Evolutionary conservation across 2,329 filamentous ascomycete species (phyloP).

Genomic region (Fusarium transvaalense): DNA sequence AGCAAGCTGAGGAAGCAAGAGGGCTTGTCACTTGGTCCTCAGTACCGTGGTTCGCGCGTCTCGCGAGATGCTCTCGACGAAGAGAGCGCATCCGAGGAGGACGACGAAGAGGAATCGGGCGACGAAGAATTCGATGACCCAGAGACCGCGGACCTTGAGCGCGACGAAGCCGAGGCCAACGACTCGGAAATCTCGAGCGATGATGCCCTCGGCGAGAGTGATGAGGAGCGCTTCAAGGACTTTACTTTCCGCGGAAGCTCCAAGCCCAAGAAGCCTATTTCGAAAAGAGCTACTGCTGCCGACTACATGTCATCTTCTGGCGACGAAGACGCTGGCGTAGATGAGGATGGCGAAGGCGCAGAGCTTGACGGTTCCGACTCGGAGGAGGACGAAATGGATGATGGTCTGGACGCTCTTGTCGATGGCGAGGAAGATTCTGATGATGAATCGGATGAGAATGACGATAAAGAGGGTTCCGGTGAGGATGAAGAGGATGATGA

Average conservation of each 20-base stretch:
- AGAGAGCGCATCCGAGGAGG: conserved; percentile 64
- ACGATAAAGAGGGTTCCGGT: conserved; percentile 54
- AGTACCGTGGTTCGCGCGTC: conserved; percentile 83
- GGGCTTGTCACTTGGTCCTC: conserved; percentile 75
- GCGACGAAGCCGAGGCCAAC: conserved; percentile 62
- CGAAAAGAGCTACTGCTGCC: conserved; percentile 63
- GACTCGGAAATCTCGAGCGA: conserved; percentile 75
- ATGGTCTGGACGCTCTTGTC: conserved; percentile 53
- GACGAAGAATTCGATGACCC: conserved; percentile 69
- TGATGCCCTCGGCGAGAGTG: conserved; percentile 82
- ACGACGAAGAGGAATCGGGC: conserved; percentile 60
- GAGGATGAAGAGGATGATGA: conserved; percentile 55
- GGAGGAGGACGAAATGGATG: conserved; percentile 55
- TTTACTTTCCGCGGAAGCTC: conserved; percentile 75
- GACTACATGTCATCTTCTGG: conserved; percentile 67
- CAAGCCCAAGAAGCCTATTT: conserved; percentile 58
- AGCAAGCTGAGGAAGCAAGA: conserved; percentile 85
- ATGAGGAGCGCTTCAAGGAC: conserved; percentile 83
- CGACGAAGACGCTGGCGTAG: conserved; percentile 43
- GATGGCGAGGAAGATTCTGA: conserved; percentile 51
- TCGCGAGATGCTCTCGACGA: conserved; percentile 75
- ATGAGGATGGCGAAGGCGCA: conserved; percentile 55
- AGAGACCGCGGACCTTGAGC: conserved; percentile 65
- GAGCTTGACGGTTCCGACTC: conserved; percentile 55
- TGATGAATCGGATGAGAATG: conserved; percentile 53